Conservation (phyloP, 495 filamentous ascomycete genomes). For the Daldinia caldariorum region DNA sequence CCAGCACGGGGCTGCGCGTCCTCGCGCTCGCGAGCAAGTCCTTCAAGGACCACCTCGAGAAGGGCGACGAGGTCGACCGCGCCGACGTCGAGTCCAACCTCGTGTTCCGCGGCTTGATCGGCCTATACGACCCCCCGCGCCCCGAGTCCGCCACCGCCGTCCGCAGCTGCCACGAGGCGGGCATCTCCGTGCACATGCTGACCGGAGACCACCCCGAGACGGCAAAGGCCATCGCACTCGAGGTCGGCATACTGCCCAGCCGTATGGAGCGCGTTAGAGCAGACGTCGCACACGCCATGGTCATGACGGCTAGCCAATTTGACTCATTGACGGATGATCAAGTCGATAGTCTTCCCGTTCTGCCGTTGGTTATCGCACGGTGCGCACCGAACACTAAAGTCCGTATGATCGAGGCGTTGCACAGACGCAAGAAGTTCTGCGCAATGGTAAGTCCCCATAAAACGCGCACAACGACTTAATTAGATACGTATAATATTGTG, state of each 20-base stretch:
- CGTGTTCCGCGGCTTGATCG: conserved; percentile 67
- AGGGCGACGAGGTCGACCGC: conserved; percentile 60
- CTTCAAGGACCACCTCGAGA: conserved; percentile 46
- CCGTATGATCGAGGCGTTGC: conserved; percentile 75
- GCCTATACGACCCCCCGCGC: conserved; percentile 68
- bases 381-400: conserved; percentile 76
- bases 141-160: conserved; percentile 63
- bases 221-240: conserved; percentile 69
- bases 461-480: no score
- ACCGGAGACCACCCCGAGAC: conserved; percentile 75
- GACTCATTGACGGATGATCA: conserved; percentile 68
- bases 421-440: conserved; percentile 69
- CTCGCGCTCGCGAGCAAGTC: conserved; percentile 66
- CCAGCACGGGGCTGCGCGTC: conserved; percentile 71
- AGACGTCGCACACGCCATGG: conserved; percentile 68
- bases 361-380: conserved; percentile 75
- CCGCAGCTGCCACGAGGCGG: conserved; percentile 67
- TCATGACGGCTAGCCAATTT: conserved; percentile 73
- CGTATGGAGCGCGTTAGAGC: conserved; percentile 61
- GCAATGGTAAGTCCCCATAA: conserved; percentile 60
- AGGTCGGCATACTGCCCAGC: conserved; percentile 73
- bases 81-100: conserved; percentile 65
- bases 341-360: conserved; percentile 67
- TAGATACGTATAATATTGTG: not conserved
- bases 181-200: conserved; percentile 81